Base-by-base conservation (phyloP, 371 early-diverging fungal genomes). In the Batrachochytrium dendrobatidis region DNA sequence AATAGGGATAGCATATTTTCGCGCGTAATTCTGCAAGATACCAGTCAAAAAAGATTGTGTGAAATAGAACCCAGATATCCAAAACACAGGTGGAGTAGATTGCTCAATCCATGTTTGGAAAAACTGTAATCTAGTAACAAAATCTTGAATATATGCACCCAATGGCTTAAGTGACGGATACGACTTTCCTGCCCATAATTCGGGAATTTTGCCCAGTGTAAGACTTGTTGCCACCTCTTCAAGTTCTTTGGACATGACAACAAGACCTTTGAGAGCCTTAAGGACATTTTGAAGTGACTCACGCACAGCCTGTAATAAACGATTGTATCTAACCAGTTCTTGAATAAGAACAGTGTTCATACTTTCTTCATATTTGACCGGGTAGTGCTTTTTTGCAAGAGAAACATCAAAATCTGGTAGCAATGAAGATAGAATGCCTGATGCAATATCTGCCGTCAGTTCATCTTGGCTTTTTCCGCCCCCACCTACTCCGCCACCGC, bases 331-430 rank as follows among this genome's bases (percentile, higher is more conserved):
- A 10, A 81, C 76, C 20, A 75, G 66, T 63, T 82, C 82, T 51
- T 82, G 82, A 17, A 81, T 65, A n/a, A 82, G 63, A 10, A 80
- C 78, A 1, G 79, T 80, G 53, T 82, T 82, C 81, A 81, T 77
- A 54, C 73, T 72, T 54, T 82, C 82, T 29, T 77, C 74, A 53
- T 82, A 82, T 52, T 64, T 60, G 22, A 82, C 78, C 0, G 82
- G 82, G 64, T 64, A 82, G 39, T 54, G 51, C 63, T 73, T 76
- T 31, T 70, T 69, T 7, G 66, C 62, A 5, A 44, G 61, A 7
- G 64, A 58, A 12, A 79, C 49, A 35, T 74, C 70, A 60, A 76
- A 82, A 52, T 76, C 72, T n/a, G n/a, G 44, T 1, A 77, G 77
- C 12, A 82, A 58, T 26, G 53, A 62, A 12, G 39, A 48, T 6